Evolutionary conservation across 108 stramenopile species (phyloP).

Genomic region (Fragilaria crotonensis): DNA sequence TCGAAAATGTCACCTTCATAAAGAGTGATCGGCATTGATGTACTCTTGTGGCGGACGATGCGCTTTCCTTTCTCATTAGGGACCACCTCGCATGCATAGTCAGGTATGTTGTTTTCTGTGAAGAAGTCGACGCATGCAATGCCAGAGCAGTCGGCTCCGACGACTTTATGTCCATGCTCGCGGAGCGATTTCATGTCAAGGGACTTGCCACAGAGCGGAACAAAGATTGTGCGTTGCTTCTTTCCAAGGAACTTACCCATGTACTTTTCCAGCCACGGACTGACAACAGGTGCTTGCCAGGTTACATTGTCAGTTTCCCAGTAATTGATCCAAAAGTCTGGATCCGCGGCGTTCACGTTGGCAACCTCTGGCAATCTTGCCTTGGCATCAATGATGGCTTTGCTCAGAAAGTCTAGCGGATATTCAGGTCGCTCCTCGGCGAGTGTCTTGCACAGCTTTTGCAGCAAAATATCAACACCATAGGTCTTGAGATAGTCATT

Average conservation of each 20-base stretch:
- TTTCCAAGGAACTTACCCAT: background rate
- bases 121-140: conserved; percentile 6
- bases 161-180: background rate
- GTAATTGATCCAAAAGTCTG: conserved; percentile 9
- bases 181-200: background rate
- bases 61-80: background rate
- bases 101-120: conserved; percentile 8
- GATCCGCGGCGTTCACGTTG: conserved; percentile 7
- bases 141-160: background rate
- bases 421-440: background rate
- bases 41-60: conserved; percentile 1
- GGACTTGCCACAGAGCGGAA: background rate
- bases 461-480: conserved; percentile 1
- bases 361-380: conserved; percentile 1
- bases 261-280: conserved; percentile 8
- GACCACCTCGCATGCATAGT: background rate
- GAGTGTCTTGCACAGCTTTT: background rate
- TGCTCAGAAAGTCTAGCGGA: conserved; percentile 1
- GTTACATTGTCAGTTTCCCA: conserved; percentile 9
- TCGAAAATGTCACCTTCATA: conserved; percentile 11
- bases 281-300: conserved; percentile 7
- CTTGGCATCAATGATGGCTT: background rate
- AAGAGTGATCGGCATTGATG: background rate
- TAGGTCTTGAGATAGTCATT: conserved; percentile 8
- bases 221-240: background rate